These are phyloP conservation scores for Aspergillus caelatus DNA, from an alignment of 2,329 filamentous ascomycete genomes.

Conservation along the genomic window DNA sequence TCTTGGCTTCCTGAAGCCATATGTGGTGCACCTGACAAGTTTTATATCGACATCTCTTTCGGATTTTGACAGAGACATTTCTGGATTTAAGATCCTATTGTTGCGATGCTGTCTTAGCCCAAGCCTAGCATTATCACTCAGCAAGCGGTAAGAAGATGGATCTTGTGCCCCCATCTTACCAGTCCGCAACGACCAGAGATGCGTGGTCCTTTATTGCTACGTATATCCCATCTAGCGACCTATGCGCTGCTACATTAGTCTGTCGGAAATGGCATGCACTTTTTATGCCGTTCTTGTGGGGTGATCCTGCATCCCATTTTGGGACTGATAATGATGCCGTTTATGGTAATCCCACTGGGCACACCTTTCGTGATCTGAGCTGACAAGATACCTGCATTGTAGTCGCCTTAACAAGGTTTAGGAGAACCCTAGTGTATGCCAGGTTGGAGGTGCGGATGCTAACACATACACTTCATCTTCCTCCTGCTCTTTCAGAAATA, in stretches of 20 bases:
- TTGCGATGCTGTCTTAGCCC: background rate
- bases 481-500: conserved; percentile 62
- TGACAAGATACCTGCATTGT: conserved; percentile 15
- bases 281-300: conserved; percentile 65
- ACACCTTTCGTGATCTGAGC: background rate
- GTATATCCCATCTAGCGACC: conserved; percentile 59
- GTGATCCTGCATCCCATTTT: conserved; percentile 65
- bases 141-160: conserved; percentile 49
- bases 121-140: conserved; percentile 1
- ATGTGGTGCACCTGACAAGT: background rate
- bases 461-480: conserved; percentile 64
- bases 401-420: conserved; percentile 64
- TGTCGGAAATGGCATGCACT: conserved; percentile 60
- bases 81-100: background rate
- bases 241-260: conserved; percentile 60
- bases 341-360: conserved; percentile 47
- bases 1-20: conserved; percentile 3
- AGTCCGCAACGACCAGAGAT: conserved; percentile 57
- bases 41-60: background rate
- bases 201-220: conserved; percentile 59
- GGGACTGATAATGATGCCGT: conserved; percentile 62
- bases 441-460: conserved; percentile 56
- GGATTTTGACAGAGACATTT: background rate
- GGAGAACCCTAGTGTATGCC: conserved; percentile 58
- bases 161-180: conserved; percentile 62